Percentiles rank a stretch among this genome's conserved stretches.
Evolutionary conservation across 2,329 filamentous ascomycete genomes (phyloP).

Genomic region (Rachicladosporium sp.): DNA sequence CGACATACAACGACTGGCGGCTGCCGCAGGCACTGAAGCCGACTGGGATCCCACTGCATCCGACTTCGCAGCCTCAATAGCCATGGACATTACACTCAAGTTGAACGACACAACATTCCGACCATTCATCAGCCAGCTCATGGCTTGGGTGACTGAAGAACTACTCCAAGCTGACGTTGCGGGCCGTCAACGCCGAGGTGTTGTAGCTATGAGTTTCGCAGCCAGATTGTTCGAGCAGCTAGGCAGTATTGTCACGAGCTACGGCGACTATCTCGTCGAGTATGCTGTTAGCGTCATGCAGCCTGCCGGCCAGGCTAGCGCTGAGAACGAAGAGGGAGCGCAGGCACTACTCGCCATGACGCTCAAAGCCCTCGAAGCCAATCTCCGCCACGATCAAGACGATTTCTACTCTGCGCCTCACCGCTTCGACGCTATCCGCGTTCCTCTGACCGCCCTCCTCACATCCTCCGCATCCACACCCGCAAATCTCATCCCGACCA

Average conservation of each 20-base stretch:
- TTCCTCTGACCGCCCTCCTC: conserved; percentile 55
- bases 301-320: conserved; percentile 48
- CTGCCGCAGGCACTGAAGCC: conserved; percentile 49
- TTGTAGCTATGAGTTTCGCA: conserved; percentile 72
- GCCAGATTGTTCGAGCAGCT: conserved; percentile 69
- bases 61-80: conserved; percentile 48
- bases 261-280: conserved; percentile 74
- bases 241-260: conserved; percentile 88
- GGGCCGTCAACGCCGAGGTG: conserved; percentile 51
- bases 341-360: conserved; percentile 53
- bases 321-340: conserved; percentile 1
- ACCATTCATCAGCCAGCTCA: conserved; percentile 78
- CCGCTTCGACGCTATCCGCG: conserved; percentile 64
- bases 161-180: conserved; percentile 50
- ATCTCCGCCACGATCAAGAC: conserved; percentile 82
- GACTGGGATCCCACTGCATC: conserved; percentile 3
- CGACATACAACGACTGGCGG: conserved; percentile 51
- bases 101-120: conserved; percentile 89
- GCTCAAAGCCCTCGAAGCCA: conserved; percentile 58
- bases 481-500: conserved; percentile 51
- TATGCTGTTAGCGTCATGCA: conserved; percentile 53
- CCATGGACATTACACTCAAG: conserved; percentile 88
- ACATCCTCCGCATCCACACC: conserved; percentile 26
- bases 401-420: conserved; percentile 89
- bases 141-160: conserved; percentile 61